Conservation (phyloP, 2,329 filamentous ascomycete species). For the Xylariaceae sp. region DNA sequence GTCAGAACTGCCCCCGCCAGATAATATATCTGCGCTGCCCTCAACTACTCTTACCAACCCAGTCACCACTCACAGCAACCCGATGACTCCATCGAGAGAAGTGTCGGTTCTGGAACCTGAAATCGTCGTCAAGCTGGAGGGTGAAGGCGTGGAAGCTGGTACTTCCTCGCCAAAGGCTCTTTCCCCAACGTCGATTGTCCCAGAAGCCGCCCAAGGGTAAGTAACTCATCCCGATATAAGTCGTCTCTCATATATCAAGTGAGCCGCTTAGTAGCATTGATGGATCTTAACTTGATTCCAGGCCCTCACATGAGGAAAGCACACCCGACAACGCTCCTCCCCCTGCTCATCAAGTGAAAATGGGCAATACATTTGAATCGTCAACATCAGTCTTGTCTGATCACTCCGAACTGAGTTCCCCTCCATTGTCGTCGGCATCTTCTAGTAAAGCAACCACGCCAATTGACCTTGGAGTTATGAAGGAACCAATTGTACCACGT, state of each 20-base stretch:
- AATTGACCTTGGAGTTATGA: constrained; percentile 41
- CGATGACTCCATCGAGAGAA: constrained; percentile 22
- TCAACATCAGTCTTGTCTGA: constrained; percentile 51
- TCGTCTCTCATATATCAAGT: constrained; percentile 5
- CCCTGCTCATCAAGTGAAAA: constrained; percentile 7
- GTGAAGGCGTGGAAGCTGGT: constrained; percentile 25
- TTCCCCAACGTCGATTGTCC: constrained; percentile 12
- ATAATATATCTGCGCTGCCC: constrained; percentile 23
- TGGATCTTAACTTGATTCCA: constrained; percentile 24
- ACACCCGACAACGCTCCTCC: constrained; percentile 7
- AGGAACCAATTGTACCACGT: constrained; percentile 28
- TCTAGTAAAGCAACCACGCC: constrained; percentile 63
- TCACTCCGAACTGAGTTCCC: constrained; percentile 51
- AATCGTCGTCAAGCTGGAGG: constrained; percentile 30
- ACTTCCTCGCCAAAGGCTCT: constrained; percentile 14
- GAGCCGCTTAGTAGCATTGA: constrained; percentile 3
- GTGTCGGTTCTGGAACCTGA: constrained; percentile 30
- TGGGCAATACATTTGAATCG: constrained; percentile 40
- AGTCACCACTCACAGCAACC: constrained; percentile 20
- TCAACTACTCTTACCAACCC: constrained; percentile 23
- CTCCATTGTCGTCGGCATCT: constrained; percentile 40
- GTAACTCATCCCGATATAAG: constrained; percentile 19
- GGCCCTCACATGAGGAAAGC: constrained; percentile 29
- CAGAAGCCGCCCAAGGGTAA: constrained; percentile 24
- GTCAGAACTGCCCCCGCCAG: constrained; percentile 25